A percentile compares a stretch with the other conserved stretches of the same genome.
phyloP scores from a whole-genome alignment of 2,329 filamentous ascomycete species.

The Colletotrichum orbiculare region DNA sequence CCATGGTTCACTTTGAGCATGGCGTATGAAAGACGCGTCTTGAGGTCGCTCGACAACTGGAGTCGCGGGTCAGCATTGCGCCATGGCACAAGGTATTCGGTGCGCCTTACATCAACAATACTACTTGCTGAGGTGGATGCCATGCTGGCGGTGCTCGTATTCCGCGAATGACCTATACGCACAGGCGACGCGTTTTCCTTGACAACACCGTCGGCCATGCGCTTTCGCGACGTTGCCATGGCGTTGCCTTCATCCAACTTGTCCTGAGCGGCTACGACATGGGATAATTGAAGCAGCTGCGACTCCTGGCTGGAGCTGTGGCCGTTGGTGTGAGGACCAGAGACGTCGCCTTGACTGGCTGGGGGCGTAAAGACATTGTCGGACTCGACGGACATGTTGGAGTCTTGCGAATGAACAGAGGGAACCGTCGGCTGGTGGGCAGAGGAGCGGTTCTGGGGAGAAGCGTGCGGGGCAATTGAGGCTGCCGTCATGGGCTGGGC shows the following conservation, averaged over 20 bases:
- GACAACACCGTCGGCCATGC: conserved; percentile 80
- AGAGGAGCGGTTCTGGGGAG: conserved; percentile 24
- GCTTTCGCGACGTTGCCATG: conserved; percentile 67
- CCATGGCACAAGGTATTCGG: not conserved
- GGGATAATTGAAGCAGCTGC: conserved; percentile 68
- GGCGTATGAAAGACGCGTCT: conserved; percentile 88
- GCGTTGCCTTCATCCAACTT: conserved; percentile 55
- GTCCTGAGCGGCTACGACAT: conserved; percentile 65
- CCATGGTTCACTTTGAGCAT: conserved; percentile 94
- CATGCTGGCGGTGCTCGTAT: conserved; percentile 74
- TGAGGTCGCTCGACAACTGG: conserved; percentile 81
- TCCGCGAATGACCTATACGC: conserved; percentile 73
- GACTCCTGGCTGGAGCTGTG: conserved; percentile 63
- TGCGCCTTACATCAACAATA: conserved; percentile 77
- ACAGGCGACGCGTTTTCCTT: conserved; percentile 68
- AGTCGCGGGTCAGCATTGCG: conserved; percentile 37
- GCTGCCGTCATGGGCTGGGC: conserved; percentile 37
- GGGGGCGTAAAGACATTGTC: conserved; percentile 45
- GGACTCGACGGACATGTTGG: conserved; percentile 42
- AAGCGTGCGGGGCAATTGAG: conserved; percentile 41
- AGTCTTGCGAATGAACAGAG: conserved; percentile 44
- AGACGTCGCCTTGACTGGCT: conserved; percentile 40
- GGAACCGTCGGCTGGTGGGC: conserved; percentile 36
- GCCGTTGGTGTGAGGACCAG: conserved; percentile 44
- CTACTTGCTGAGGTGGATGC: conserved; percentile 72